Evolutionary conservation across 192 early-diverging fungal species (phyloP).

Genomic region (Blastocladiella britannica): DNA sequence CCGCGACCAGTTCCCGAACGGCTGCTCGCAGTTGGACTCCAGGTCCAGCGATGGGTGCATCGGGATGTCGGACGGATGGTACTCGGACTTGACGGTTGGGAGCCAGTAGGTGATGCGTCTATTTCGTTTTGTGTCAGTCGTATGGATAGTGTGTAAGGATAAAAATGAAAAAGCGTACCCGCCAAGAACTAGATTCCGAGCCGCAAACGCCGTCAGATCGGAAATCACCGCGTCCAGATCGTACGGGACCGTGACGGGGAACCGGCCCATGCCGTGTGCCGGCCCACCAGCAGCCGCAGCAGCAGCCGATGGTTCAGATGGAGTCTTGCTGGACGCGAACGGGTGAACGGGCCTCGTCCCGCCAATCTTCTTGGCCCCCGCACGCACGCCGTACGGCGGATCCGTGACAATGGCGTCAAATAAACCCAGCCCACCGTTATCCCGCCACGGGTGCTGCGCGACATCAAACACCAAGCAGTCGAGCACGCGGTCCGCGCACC

Average conservation of each 20-base stretch:
- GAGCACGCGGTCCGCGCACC: slow-evolving; percentile 43
- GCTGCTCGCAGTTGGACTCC: slow-evolving; percentile 80
- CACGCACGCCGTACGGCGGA: slow-evolving; percentile 89
- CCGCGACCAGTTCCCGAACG: slow-evolving; percentile 79
- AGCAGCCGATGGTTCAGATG: background rate
- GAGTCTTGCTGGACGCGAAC: slow-evolving; percentile 13
- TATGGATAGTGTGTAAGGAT: no score
- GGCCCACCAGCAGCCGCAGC: background rate
- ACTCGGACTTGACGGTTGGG: slow-evolving; percentile 73
- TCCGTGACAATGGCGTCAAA: slow-evolving; percentile 90
- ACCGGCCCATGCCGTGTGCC: slow-evolving; percentile 32
- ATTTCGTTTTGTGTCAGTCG: no score
- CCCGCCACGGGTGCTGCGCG: slow-evolving; percentile 64
- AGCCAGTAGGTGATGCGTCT: slow-evolving; percentile 94
- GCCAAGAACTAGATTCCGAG: slow-evolving; percentile 45
- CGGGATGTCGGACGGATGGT: slow-evolving; percentile 58
- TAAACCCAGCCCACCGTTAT: slow-evolving; percentile 11
- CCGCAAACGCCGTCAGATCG: slow-evolving; percentile 70
- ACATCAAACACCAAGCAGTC: slow-evolving; percentile 72
- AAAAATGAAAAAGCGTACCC: slow-evolving; percentile 19
- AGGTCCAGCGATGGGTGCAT: slow-evolving; percentile 57
- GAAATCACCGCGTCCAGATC: slow-evolving; percentile 76
- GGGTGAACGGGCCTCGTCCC: slow-evolving; percentile 19
- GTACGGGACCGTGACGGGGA: slow-evolving; percentile 83
- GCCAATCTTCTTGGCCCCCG: slow-evolving; percentile 81